phyloP scores from a whole-genome alignment of 2,329 filamentous ascomycete genomes.

The Thelonectria blattea region DNA sequence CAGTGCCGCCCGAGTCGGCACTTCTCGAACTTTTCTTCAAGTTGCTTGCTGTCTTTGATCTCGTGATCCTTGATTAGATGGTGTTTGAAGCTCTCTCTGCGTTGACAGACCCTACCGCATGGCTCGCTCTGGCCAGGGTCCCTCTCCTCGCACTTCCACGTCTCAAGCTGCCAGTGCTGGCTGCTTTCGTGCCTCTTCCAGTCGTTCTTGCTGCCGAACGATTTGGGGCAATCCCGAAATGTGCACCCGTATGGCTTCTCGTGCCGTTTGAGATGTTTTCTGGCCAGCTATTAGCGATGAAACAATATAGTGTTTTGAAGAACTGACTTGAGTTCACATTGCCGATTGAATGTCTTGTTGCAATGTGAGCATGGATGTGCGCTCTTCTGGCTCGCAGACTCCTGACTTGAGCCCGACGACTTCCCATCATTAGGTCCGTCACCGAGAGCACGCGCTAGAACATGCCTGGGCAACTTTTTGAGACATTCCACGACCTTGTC shows the following conservation, averaged over 20 bases:
- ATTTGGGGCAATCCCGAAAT: slow-evolving; percentile 69
- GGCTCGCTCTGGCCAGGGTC: slow-evolving; percentile 26
- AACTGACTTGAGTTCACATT: slow-evolving; percentile 64
- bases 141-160: slow-evolving; percentile 70
- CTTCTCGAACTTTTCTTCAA: slow-evolving; percentile 54
- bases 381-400: slow-evolving; percentile 21
- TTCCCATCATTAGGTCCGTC: slow-evolving; percentile 15
- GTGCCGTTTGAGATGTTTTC: slow-evolving; percentile 86
- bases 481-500: slow-evolving; percentile 30
- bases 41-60: slow-evolving; percentile 36
- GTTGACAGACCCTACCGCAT: slow-evolving; percentile 67
- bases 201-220: slow-evolving; percentile 91
- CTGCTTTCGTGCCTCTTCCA: slow-evolving; percentile 90
- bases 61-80: slow-evolving; percentile 65
- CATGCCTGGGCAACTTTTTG: slow-evolving; percentile 39
- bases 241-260: slow-evolving; percentile 84
- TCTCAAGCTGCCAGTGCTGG: slow-evolving; percentile 75
- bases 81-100: slow-evolving; percentile 62
- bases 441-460: slow-evolving; percentile 43
- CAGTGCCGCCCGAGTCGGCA: slow-evolving; percentile 69
- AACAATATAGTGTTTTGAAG: background rate
- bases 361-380: slow-evolving; percentile 48
- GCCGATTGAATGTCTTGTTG: slow-evolving; percentile 54
- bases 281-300: slow-evolving; percentile 45
- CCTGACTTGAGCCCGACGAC: slow-evolving; percentile 17